Conservation (phyloP, 495 filamentous ascomycete genomes). For the Penicillium ucsense region DNA sequence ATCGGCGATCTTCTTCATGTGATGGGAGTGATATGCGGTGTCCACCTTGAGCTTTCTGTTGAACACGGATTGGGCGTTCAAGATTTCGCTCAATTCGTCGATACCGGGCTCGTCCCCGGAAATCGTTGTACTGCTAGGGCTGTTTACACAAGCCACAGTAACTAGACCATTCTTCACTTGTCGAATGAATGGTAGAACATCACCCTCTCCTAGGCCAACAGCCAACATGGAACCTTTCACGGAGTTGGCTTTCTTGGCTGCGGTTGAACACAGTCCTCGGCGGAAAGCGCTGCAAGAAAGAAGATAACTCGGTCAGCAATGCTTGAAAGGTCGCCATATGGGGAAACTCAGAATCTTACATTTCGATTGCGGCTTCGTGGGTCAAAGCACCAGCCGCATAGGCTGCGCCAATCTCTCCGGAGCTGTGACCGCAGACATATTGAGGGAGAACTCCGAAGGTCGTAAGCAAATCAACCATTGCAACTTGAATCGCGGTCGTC, state of each 20-base stretch:
- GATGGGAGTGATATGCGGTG: slow-evolving; percentile 20
- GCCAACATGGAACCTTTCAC: background rate
- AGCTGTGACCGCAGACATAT: background rate
- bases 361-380: background rate
- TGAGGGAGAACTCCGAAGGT: background rate
- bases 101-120: slow-evolving; percentile 2
- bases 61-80: slow-evolving; percentile 6
- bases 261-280: background rate
- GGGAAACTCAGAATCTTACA: background rate
- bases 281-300: background rate
- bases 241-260: background rate
- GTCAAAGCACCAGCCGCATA: background rate
- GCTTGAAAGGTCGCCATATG: background rate
- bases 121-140: background rate
- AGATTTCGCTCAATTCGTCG: slow-evolving; percentile 7
- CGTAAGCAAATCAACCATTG: background rate
- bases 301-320: too few species aligned
- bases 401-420: background rate
- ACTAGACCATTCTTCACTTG: background rate
- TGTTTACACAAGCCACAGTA: background rate
- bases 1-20: slow-evolving; percentile 13
- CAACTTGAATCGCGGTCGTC: background rate
- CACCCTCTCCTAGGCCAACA: background rate
- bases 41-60: slow-evolving; percentile 7
- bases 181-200: background rate